Conservation (phyloP, 495 filamentous ascomycete species). For the Aspergillus nanangensis region DNA sequence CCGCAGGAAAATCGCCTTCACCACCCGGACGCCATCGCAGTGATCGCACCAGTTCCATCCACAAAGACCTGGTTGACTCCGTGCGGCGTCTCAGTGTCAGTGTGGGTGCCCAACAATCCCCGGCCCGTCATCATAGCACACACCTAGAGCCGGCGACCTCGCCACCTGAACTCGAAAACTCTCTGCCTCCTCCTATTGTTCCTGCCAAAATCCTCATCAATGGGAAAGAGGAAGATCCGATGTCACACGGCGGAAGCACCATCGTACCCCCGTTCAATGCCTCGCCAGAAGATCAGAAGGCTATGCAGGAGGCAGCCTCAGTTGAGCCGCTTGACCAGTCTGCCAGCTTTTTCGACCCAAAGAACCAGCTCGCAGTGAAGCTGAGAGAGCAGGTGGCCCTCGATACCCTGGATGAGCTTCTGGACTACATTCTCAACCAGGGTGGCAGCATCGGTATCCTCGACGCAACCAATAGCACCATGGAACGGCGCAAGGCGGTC, state of each 20-base stretch:
- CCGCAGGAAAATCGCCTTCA: conserved; percentile 54
- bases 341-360: conserved; percentile 90
- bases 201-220: conserved; percentile 48
- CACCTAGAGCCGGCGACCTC: conserved; percentile 6
- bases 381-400: conserved; percentile 88
- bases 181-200: conserved; percentile 35
- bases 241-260: conserved; percentile 23
- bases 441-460: conserved; percentile 95
- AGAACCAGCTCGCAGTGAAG: conserved; percentile 74
- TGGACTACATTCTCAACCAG: conserved; percentile 77
- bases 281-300: conserved; percentile 19
- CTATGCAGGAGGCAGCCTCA: conserved; percentile 24
- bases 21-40: conserved; percentile 21
- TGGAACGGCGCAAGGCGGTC: conserved; percentile 75
- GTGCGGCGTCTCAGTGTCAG: conserved; percentile 40
- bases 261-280: conserved; percentile 26
- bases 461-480: conserved; percentile 94
- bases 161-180: conserved; percentile 16
- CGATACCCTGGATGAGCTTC: conserved; percentile 84
- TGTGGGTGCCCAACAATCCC: conserved; percentile 26
- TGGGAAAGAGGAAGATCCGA: conserved; percentile 31
- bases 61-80: conserved; percentile 40
- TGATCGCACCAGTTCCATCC: conserved; percentile 26
- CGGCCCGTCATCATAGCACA: conserved; percentile 13
- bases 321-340: conserved; percentile 74